Evolutionary conservation across 805 yeast species (phyloP), one percentile per base, ranked within the genome.

Genomic region (Kodamaea kaohsiungensis): DNA sequence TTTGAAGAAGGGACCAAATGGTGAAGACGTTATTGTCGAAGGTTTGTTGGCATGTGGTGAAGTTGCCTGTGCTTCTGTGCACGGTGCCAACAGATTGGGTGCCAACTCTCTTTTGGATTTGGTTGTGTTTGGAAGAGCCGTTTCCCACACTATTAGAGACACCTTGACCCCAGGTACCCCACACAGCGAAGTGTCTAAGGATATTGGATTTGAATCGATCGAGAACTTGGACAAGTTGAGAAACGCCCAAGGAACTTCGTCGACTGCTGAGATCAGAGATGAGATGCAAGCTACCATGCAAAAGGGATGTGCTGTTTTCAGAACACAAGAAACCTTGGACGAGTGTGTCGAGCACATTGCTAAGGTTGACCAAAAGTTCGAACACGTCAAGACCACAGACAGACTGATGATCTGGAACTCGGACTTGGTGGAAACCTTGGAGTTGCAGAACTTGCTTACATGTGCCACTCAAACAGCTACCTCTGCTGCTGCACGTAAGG

Each of bases 331-430:
- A 59, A 85, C 96, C 49, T 81, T 93, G 71, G 97, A 91, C 70
- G 88, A 85, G 61, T 97, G 99, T 86, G 97, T 93, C 49, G 76
- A 73, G 64, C 85, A 86, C 64, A 90, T 93, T 68, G 77, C 77
- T 57, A 83, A 73, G 54, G 89, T 93, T 61, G 98, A 92, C 76
- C 77, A 81, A 64, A 73, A 87, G 37, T 88, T 90, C 68, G 75
- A 72, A 43, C 85, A 89, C 66, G 86, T 93, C 60, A 88, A 89
- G 70, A 91, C 96, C 59, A 84, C 92, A 60, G 99, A 93, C 74
- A 86, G 97, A 78, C 91, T 97, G 13, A 91, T 95, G 98, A 92
- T 93, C 69, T 93, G 99, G 99, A 93, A 93, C 83, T 87, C 96
- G 49, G 99, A 93, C 73, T 80, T 93, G 70, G 96, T 92, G 51